Percentiles rank a stretch among this genome's conserved stretches.
These are phyloP conservation scores for Astrocystis sublimbata DNA, from an alignment of 495 filamentous ascomycete genomes.

Conservation along the genomic window DNA sequence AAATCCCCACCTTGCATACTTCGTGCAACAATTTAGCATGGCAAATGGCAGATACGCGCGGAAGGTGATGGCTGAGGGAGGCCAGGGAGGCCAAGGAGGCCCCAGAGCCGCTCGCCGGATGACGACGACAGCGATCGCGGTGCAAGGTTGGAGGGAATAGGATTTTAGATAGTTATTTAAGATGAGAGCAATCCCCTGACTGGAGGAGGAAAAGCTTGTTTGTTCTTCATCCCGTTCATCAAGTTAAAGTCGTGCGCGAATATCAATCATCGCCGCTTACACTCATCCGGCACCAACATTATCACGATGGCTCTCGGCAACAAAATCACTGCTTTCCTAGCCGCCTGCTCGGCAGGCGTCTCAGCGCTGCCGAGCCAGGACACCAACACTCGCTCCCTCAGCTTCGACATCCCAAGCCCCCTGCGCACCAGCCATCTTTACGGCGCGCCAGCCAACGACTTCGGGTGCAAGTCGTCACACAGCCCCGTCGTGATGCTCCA, in stretches of 20 bases:
- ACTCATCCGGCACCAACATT: too few species aligned
- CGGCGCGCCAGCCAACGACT: conserved; percentile 34
- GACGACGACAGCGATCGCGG: neutral
- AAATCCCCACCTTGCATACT: neutral
- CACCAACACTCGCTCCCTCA: neutral
- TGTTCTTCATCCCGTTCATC: neutral
- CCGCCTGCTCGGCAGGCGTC: neutral
- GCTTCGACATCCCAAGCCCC: conserved; percentile 20
- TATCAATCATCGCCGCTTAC: neutral
- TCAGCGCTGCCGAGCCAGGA: conserved; percentile 5
- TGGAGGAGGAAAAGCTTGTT: neutral
- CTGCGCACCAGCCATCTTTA: conserved; percentile 23
- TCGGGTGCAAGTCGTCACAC: conserved; percentile 32
- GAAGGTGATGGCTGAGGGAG: neutral
- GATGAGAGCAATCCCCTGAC: neutral
- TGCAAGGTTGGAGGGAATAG: too few species aligned
- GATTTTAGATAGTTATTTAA: neutral
- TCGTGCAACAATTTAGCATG: neutral
- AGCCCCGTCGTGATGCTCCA: conserved; percentile 57
- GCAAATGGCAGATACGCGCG: neutral
- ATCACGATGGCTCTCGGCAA: conserved; percentile 2
- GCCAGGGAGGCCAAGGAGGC: neutral
- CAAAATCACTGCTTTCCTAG: neutral
- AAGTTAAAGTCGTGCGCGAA: neutral
- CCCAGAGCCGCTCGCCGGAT: neutral